Base-by-base conservation (phyloP, 169 alveolate genomes). In the Plasmodium sp. region DNA sequence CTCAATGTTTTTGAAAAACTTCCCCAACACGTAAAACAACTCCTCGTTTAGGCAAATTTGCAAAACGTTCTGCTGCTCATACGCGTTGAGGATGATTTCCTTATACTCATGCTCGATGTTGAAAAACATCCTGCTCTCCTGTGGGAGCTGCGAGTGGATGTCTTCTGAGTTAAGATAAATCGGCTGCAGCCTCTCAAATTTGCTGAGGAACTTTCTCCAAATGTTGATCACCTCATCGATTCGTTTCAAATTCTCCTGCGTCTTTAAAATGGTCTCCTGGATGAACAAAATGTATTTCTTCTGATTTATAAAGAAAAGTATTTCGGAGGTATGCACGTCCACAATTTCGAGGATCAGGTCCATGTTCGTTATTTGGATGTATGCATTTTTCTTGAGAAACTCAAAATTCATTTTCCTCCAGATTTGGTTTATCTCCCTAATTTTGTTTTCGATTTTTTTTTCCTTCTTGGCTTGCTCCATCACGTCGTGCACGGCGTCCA, bases 151-250 rank as follows among this genome's bases (percentile, higher is more conserved):
- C 75, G 99, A 97, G 79, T 98, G 98, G 84, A 99, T 99, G 96
- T 99, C 99, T 58, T 98, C 99, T 45, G 99, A 98, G 91, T 97
- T 99, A 93, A 98, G 96, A 98, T 98, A 99, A 81, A 99, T 99
- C 41, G 99, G 99, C 81, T 98, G 99, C 77, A 98, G 94, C 34
- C 99, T 97, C 96, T 97, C 97, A 99, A 99, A 98, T 94, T 98
- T 99, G 91, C 96, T 97, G 92, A 98, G 98, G 85, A 98, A 99
- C 92, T 99, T 98, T 83, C 98, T 96, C 99, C 99, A 99, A 84
- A 98, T 99, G 77, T 97, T 96, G 51, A 98, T 96, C 18, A 98
- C 99, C 36, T 98, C 97, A 84, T 99, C 99, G 10, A 98, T 99
- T 56, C 98, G 97, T 91, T 98, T 96, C 54, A 98, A 97, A 90